Conservation (phyloP, 1,284 basidiomycete genomes). For the Mycosarcoma mackinlayi region DNA sequence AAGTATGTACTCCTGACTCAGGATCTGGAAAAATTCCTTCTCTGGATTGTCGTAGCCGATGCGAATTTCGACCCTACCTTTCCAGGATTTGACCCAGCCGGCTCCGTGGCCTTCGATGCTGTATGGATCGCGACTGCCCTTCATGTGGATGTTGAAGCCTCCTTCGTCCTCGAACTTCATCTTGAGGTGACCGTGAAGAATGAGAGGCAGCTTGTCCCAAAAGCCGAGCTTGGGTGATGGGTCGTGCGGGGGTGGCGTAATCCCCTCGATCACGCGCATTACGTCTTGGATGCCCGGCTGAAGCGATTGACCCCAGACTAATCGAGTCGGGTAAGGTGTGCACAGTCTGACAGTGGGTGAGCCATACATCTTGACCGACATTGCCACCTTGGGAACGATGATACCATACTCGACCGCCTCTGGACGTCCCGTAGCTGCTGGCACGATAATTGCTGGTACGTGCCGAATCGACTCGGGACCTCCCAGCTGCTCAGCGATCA, state of each 20-base stretch:
- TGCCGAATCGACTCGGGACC: slow-evolving; percentile 72
- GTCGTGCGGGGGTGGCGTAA: slow-evolving; percentile 84
- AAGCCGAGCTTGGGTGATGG: slow-evolving; percentile 88
- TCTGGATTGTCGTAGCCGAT: slow-evolving; percentile 81
- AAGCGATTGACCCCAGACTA: slow-evolving; percentile 92
- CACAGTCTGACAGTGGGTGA: slow-evolving; percentile 75
- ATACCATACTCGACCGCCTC: slow-evolving; percentile 76
- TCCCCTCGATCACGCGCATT: slow-evolving; percentile 82
- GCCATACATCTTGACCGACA: slow-evolving; percentile 94
- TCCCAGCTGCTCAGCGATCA: slow-evolving; percentile 90
- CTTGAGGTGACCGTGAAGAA: slow-evolving; percentile 85
- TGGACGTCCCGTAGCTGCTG: slow-evolving; percentile 64
- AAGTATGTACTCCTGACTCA: slow-evolving; percentile 74
- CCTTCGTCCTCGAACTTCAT: slow-evolving; percentile 76
- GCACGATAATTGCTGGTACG: slow-evolving; percentile 61
- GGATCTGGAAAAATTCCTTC: slow-evolving; percentile 84
- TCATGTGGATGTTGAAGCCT: slow-evolving; percentile 77
- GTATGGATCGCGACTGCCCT: slow-evolving; percentile 85
- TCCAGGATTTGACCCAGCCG: slow-evolving; percentile 89
- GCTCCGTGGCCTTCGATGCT: slow-evolving; percentile 79
- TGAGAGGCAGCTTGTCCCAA: slow-evolving; percentile 81
- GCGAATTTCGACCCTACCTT: slow-evolving; percentile 78
- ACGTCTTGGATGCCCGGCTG: slow-evolving; percentile 87
- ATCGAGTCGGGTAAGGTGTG: slow-evolving; percentile 77
- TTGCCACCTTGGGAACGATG: slow-evolving; percentile 87